phyloP scores from a whole-genome alignment of 371 early-diverging fungal species.

The Coemansia sp. region DNA sequence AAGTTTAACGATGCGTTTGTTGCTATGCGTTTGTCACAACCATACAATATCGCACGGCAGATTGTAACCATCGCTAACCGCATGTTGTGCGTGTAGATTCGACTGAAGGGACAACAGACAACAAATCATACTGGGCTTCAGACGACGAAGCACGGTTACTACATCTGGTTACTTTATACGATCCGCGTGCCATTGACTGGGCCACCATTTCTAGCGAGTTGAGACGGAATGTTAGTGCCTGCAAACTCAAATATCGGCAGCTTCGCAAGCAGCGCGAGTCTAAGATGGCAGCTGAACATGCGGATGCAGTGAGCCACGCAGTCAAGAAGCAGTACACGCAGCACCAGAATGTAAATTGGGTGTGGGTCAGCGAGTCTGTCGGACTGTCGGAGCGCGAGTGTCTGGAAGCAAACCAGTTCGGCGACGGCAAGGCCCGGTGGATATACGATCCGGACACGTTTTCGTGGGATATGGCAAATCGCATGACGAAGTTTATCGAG shows the following conservation, averaged over 20 bases:
- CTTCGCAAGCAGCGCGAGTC: too few relatives aligned
- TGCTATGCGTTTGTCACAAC: background rate
- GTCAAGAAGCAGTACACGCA: constrained; percentile 7
- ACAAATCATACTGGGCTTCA: background rate
- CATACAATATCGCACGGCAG: background rate
- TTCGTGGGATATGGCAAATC: background rate
- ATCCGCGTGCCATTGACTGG: background rate
- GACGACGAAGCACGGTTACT: background rate
- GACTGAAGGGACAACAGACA: background rate
- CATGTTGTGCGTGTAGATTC: background rate
- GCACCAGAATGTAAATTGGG: background rate
- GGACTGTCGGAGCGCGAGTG: background rate
- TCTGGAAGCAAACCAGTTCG: constrained; percentile 2
- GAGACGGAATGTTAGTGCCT: background rate
- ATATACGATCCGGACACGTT: background rate
- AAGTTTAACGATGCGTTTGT: background rate
- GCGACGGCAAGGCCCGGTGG: background rate
- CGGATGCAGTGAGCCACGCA: background rate
- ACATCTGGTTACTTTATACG: background rate
- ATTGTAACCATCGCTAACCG: background rate
- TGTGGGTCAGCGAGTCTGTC: background rate
- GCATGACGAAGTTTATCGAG: background rate
- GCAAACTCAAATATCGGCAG: too few relatives aligned
- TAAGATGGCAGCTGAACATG: background rate
- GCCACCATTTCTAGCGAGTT: background rate